phyloP scores from a whole-genome alignment of 768 basidiomycete genomes.

The Macrolepiota albuminosa region DNA sequence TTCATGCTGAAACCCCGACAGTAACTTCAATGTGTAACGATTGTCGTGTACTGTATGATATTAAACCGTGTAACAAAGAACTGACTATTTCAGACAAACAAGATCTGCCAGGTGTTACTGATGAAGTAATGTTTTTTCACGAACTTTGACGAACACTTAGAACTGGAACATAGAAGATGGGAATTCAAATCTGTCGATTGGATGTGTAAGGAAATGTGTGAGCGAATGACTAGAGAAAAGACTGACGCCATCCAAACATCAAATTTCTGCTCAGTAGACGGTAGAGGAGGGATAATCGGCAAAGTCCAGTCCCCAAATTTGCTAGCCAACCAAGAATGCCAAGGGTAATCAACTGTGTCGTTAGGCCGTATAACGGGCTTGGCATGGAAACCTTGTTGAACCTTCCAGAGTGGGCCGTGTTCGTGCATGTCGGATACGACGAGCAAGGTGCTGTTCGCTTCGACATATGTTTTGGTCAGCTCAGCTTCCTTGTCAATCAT shows the following conservation, averaged over 20 bases:
- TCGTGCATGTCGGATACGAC: neutral
- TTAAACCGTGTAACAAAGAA: neutral
- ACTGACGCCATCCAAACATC: slow-evolving; percentile 2
- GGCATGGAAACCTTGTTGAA: neutral
- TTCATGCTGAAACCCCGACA: neutral
- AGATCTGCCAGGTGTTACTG: neutral
- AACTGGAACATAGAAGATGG: neutral
- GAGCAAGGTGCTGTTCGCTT: neutral
- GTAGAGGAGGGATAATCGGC: neutral
- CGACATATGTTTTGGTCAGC: neutral
- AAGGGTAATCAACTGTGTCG: neutral
- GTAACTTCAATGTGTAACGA: too few relatives aligned
- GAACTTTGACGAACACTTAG: neutral
- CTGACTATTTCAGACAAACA: neutral
- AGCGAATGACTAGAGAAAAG: neutral
- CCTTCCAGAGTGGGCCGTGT: neutral
- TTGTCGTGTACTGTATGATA: neutral
- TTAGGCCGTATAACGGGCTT: neutral
- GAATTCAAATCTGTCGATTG: neutral
- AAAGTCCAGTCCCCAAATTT: neutral
- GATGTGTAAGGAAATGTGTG: neutral
- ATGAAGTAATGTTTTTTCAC: neutral
- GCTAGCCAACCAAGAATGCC: neutral
- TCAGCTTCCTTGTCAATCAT: neutral
- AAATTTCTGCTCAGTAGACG: neutral